Conservation (phyloP, 1,139 yeast genomes). For the Yamadazyma buinensis region DNA sequence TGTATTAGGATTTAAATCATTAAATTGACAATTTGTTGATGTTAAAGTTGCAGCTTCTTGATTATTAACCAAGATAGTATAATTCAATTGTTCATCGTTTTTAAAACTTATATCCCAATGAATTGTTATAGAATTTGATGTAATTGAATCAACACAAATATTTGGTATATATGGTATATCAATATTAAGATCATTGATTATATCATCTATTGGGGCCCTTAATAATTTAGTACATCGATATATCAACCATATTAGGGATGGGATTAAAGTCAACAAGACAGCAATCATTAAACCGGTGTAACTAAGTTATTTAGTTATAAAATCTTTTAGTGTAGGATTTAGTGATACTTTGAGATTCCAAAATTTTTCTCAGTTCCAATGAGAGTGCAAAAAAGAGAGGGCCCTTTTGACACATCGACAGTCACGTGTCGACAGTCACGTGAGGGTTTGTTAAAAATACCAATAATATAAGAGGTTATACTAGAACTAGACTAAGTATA, state of each 20-base stretch:
- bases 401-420: too few relatives aligned
- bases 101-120: conserved; percentile 42
- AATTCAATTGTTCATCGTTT: conserved; percentile 33
- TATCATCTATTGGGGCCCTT: conserved; percentile 34
- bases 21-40: conserved; percentile 35
- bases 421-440: too few relatives aligned
- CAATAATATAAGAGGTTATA: too few relatives aligned
- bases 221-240: conserved; percentile 37
- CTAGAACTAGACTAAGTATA: too few relatives aligned
- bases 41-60: conserved; percentile 37
- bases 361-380: too few relatives aligned
- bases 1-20: conserved; percentile 26
- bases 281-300: conserved; percentile 28
- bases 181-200: conserved; percentile 32
- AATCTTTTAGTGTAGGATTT: too few relatives aligned
- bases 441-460: too few relatives aligned
- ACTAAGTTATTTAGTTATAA: too few relatives aligned
- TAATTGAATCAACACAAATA: conserved; percentile 38
- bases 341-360: too few relatives aligned
- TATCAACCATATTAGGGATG: conserved; percentile 40
- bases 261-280: conserved; percentile 38
- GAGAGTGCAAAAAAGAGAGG: too few relatives aligned
- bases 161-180: conserved; percentile 42
- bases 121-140: conserved; percentile 26
- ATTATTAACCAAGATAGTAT: conserved; percentile 33